Evolutionary conservation across 768 basidiomycete genomes (phyloP), one percentile per base, ranked within the genome.

Genomic region (Boletus coccyginus): DNA sequence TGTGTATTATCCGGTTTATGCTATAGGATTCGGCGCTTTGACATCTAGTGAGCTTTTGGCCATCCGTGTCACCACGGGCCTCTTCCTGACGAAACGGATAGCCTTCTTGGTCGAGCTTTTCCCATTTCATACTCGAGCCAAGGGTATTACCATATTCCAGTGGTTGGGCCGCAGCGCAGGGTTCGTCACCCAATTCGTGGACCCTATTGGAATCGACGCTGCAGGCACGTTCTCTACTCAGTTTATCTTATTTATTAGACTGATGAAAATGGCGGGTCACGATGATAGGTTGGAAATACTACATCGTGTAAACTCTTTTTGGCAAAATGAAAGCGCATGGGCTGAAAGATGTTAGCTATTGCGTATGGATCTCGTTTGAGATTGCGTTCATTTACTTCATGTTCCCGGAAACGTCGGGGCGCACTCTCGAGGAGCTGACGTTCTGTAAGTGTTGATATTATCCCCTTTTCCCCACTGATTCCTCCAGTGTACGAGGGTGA

Each of bases 121-220:
- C 75, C 86, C 86, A 0, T 87, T 76, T 69, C 79, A 82, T 56
- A 77, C 77, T 29, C 82, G 85, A 52, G 78, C 85, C 1, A 81
- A 78, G 66, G 86, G 86, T 38, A 78, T 87, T 50, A 71, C 84
- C 3, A 63, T 86, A 17, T 86, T 82, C 74, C 83, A 86, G 59
- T 81, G 77, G 75, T 83, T 79, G 67, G 73, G 77, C 43, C 80
- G 84, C 14, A 68, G 75, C 2, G 59, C 38, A 5, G 55, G n/a
- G 19, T 67, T 67, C 42, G 12, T 61, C 24, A 38, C 7, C 16
- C 52, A 55, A 10, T 47, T 66, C 12, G 50, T 67, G 2, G 27
- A 61, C 42, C 65, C 65, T 1, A 67, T 66, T 21, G 21, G 21
- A 21, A 21, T 21, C 21, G 21, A 21, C 21, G 21, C 21, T 21